Evolutionary conservation across 1,139 yeast genomes (phyloP).

Genomic region (Lodderomyces parapsilosis): DNA sequence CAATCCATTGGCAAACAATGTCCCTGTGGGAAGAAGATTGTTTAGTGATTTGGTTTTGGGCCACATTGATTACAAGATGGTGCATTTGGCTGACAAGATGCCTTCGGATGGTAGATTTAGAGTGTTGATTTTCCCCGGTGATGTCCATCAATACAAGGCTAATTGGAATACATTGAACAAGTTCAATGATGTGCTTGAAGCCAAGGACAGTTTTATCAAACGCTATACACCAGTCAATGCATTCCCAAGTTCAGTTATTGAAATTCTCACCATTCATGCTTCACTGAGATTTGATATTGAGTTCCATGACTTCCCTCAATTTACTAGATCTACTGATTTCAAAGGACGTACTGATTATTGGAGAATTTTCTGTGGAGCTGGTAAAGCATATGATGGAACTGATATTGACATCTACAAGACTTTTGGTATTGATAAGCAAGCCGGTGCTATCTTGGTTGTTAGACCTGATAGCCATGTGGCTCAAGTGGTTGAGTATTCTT

Average conservation of each 20-base stretch:
- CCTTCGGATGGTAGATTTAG: conserved; percentile 26
- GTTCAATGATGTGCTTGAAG: conserved; percentile 18
- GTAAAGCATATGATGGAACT: conserved; percentile 11
- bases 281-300: conserved; percentile 20
- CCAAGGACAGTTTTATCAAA: conserved; percentile 17
- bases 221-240: conserved; percentile 26
- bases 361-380: conserved; percentile 26
- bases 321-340: conserved; percentile 24
- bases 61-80: conserved; percentile 26
- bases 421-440: conserved; percentile 24
- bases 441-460: conserved; percentile 26
- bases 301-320: conserved; percentile 26
- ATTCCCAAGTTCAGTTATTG: conserved; percentile 23
- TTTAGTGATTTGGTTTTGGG: conserved; percentile 20
- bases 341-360: conserved; percentile 30
- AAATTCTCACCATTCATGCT: conserved; percentile 23
- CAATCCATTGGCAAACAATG: conserved; percentile 19
- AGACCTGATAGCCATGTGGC: conserved; percentile 38
- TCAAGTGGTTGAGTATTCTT: conserved; percentile 17
- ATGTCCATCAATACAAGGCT: conserved; percentile 15
- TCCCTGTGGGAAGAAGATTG: conserved; percentile 28
- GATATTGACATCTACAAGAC: conserved; percentile 16
- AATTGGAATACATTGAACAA: conserved; percentile 14
- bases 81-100: conserved; percentile 22
- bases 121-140: conserved; percentile 26